Percentiles rank a stretch among this genome's conserved stretches.
Conservation (phyloP, 192 early-diverging fungal genomes). For the Spinellus fusiger region DNA sequence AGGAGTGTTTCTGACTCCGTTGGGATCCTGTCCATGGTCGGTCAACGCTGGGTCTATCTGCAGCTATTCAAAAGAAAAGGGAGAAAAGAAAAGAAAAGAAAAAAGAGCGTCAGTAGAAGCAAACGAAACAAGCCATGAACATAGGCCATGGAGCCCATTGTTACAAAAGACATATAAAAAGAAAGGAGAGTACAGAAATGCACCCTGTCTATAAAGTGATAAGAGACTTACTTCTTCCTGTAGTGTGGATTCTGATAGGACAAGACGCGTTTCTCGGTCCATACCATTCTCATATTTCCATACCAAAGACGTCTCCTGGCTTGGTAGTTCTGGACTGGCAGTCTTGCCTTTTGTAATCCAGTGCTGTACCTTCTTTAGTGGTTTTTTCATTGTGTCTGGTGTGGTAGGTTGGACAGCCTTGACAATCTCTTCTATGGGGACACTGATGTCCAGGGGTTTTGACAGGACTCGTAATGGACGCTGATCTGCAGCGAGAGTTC, state of each 20-base stretch:
- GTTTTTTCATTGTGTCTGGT: background rate
- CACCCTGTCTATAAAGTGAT: too few species aligned
- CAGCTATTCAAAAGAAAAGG: too few species aligned
- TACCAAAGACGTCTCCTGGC: background rate
- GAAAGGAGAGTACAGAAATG: too few species aligned
- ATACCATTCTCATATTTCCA: background rate
- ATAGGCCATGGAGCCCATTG: too few species aligned
- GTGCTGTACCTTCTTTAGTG: slow-evolving; percentile 4
- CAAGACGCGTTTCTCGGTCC: background rate
- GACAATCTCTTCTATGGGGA: background rate
- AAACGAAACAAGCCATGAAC: too few species aligned
- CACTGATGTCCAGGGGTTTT: background rate
- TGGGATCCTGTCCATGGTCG: too few species aligned
- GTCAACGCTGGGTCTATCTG: too few species aligned
- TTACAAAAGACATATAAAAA: too few species aligned
- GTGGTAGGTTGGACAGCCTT: background rate
- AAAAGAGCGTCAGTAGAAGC: background rate
- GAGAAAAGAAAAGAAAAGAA: too few species aligned
- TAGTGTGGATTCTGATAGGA: background rate
- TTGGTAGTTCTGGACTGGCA: background rate
- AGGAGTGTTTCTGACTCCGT: too few species aligned
- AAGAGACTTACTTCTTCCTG: background rate
- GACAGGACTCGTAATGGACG: background rate
- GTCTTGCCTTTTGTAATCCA: background rate
- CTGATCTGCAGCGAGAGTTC: slow-evolving; percentile 2